Evolutionary conservation across 805 yeast species (phyloP), one percentile per base, ranked within the genome.

Genomic region (Yamadazyma sp.): DNA sequence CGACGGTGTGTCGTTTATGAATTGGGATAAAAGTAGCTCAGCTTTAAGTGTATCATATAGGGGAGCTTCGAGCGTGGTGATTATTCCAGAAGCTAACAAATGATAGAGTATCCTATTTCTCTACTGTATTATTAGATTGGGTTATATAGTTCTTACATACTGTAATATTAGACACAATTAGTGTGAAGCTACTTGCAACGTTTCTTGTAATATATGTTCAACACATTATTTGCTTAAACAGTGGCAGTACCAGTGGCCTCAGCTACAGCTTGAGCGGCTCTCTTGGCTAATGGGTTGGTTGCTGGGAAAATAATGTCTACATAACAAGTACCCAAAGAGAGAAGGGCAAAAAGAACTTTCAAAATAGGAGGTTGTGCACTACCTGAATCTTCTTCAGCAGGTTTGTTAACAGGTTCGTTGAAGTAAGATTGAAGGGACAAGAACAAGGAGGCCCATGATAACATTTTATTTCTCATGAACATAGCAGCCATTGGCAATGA

Each of bases 401-500:
- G 58, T 50, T 55, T 56, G 48, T 59, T 53, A 47, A 49, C 42
- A 6, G 74, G 74, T 39, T 68, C 71, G 41, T 65, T 71, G 52
- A 77, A 61, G 46, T 57, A 76, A 1, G 74, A 44, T 48, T 72
- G 78, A 17, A 76, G 48, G 4, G 78, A 67, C 42, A 75, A 67
- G 41, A 78, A 65, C 16, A 78, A 51, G 3, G 82, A 59, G 15
- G 79, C 60, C 84, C 84, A 76, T 9, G 80, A 65, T 48, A 77
- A 55, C 45, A 77, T 58, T 52, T 73, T 77, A 55, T 76, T 75
- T 49, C 70, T 73, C 75, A 79, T 67, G 58, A 79, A 78, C 78
- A 79, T 77, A 32, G 84, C 84, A 3, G 81, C 80, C 81, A 79
- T 75, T 21, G 84, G 84, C 62, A 79, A 71, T 12, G 81, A 67